Evolutionary conservation across 306 rosid species (phyloP), one percentile per base, ranked within the genome.

Genomic region (Vicia villosa): DNA sequence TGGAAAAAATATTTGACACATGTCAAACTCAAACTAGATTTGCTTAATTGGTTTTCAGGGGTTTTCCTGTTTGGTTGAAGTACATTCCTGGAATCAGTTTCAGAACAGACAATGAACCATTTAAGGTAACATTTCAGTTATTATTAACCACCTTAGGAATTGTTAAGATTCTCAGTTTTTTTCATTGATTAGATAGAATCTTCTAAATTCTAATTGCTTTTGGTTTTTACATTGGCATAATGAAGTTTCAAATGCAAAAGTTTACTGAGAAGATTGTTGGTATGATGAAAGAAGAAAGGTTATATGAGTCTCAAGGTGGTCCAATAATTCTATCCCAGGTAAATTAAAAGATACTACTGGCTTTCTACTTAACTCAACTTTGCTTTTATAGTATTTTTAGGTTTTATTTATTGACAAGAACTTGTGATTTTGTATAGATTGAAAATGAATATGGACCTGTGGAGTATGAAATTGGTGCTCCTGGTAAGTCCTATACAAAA

Each of bases 1-100:
- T 62, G 63, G 55, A 13, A 58, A 40, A 66, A 36, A 8, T 14
- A 42, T 5, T 68, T 16, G 47, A 36, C 55, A 61, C 56, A 19
- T 73, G 73, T 78, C 10, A 59, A 56, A n/a, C n/a, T n/a, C n/a
- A n/a, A n/a, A 68, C 54, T 56, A 63, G 7, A 14, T 68, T 49
- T 15, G 4, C 10, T 22, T 80, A 60, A 64, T 69, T 63, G 66
- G 8, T 78, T 78, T 70, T 84, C 38, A 95, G 99, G 75, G 99
- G 99, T 38, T 91, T 95, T 72, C 99, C 99, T 70, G 91, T 95
- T 56, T 95, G 99, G 99, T 74, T 95, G 74, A 95, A 95, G 91
- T 95, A 91, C 91, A 73, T 95, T 83, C 96, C 86, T 28, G 97
- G 99, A 22, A 95, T 95, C 81, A 81, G 85, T 68, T 95, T 95